Percentiles rank a stretch among this genome's conserved stretches.
Evolutionary conservation across 2,329 filamentous ascomycete species (phyloP).

Genomic region (Cytospora mali): DNA sequence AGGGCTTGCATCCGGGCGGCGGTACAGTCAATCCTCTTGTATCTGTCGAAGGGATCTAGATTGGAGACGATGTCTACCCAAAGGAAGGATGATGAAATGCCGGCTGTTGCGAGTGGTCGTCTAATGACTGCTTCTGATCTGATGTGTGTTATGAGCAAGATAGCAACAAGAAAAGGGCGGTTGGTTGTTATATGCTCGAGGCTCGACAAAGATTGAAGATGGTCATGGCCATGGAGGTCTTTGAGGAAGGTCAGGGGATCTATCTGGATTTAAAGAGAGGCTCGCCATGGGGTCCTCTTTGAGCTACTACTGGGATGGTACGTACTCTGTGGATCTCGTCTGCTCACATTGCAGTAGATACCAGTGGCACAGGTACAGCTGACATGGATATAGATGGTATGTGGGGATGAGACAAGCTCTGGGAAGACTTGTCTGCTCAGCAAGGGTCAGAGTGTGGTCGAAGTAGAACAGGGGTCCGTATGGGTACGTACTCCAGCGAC

Average conservation of each 20-base stretch:
- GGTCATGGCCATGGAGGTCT: constrained; percentile 16
- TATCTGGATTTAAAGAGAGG: constrained; percentile 20
- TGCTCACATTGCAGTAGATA: constrained; percentile 11
- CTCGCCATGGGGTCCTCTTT: constrained; percentile 22
- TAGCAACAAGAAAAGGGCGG: constrained; percentile 3
- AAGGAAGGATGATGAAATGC: constrained; percentile 6
- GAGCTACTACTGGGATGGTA: constrained; percentile 11
- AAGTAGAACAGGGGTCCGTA: constrained; percentile 12
- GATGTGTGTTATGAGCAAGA: constrained; percentile 9
- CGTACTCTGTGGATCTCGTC: not conserved
- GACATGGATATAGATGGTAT: constrained; percentile 8
- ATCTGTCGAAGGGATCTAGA: constrained; percentile 18
- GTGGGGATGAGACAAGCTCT: constrained; percentile 20
- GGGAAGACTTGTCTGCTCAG: constrained; percentile 3
- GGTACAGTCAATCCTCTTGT: constrained; percentile 27
- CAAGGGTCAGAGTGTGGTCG: constrained; percentile 11
- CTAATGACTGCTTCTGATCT: constrained; percentile 10
- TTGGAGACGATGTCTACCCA: constrained; percentile 12
- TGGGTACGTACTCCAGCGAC: not conserved
- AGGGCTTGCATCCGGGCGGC: constrained; percentile 32
- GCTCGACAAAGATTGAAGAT: constrained; percentile 20
- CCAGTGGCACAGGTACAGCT: constrained; percentile 9
- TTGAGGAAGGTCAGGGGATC: constrained; percentile 20
- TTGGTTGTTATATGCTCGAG: constrained; percentile 19
- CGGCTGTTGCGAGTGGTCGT: not conserved